Evolutionary conservation across 2,329 filamentous ascomycete species (phyloP).

Genomic region (Ophiostoma sp.): DNA sequence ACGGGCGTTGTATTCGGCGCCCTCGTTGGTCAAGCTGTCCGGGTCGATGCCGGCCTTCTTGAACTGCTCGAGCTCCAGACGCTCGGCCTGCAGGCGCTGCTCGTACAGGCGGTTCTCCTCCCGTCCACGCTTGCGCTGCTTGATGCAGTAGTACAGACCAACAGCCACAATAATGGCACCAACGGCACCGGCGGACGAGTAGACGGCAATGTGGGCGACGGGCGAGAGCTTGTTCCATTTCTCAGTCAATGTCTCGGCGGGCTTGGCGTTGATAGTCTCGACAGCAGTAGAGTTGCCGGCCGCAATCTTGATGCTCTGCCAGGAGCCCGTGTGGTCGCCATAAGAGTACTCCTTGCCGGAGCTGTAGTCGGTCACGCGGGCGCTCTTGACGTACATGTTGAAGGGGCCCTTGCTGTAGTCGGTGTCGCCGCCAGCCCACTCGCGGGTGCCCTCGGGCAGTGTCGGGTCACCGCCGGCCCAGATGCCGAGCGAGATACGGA

Average conservation of each 20-base stretch:
- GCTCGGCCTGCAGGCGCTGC: constrained; percentile 49
- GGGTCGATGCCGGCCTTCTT: constrained; percentile 50
- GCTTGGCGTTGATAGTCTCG: constrained; percentile 45
- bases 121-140: constrained; percentile 54
- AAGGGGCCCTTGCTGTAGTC: constrained; percentile 59
- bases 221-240: constrained; percentile 56
- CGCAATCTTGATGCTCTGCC: constrained; percentile 28
- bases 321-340: constrained; percentile 26
- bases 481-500: constrained; percentile 67
- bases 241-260: constrained; percentile 47
- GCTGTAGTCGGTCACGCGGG: constrained; percentile 40
- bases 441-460: constrained; percentile 52
- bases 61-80: constrained; percentile 53
- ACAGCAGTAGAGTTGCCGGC: constrained; percentile 59
- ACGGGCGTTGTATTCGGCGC: constrained; percentile 42
- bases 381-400: constrained; percentile 62
- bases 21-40: constrained; percentile 44
- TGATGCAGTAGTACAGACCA: constrained; percentile 55
- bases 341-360: constrained; percentile 36
- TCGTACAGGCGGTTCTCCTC: constrained; percentile 51
- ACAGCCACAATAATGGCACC: constrained; percentile 45
- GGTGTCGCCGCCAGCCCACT: constrained; percentile 60
- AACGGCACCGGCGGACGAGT: constrained; percentile 49
- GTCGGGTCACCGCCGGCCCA: constrained; percentile 63
- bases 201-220: constrained; percentile 54